phyloP scores from a whole-genome alignment of 2,329 filamentous ascomycete genomes.

The Iodosphaeria phyllophila region DNA sequence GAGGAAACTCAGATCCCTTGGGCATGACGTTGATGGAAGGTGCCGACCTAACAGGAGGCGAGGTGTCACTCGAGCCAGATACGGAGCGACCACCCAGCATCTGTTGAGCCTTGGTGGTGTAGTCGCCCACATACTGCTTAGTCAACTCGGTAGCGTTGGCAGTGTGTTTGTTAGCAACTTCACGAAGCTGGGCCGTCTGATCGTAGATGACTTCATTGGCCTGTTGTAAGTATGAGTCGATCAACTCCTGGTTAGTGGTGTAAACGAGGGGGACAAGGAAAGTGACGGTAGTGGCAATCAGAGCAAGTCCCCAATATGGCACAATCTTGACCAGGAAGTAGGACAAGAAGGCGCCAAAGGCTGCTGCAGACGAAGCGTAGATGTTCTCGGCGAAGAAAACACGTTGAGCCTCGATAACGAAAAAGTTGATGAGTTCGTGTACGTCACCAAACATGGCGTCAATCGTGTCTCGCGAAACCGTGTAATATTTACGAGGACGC shows the following conservation, averaged over 20 bases:
- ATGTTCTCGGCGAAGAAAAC: constrained; percentile 52
- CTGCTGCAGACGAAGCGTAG: constrained; percentile 34
- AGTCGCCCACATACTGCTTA: constrained; percentile 51
- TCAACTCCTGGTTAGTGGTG: constrained; percentile 49
- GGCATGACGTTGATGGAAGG: constrained; percentile 6
- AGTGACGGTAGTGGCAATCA: constrained; percentile 36
- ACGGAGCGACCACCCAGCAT: constrained; percentile 33
- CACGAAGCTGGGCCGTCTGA: constrained; percentile 44
- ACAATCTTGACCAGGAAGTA: constrained; percentile 53
- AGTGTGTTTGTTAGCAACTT: constrained; percentile 44
- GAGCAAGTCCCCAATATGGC: constrained; percentile 48
- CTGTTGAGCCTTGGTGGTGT: constrained; percentile 48
- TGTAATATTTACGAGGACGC: constrained; percentile 49
- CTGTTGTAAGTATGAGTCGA: constrained; percentile 42
- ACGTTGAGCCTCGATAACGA: constrained; percentile 50
- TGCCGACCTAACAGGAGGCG: constrained; percentile 21
- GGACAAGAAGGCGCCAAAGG: constrained; percentile 40
- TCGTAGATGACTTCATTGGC: constrained; percentile 37
- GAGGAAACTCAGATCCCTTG: constrained; percentile 29
- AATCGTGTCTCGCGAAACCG: constrained; percentile 41
- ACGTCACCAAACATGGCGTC: constrained; percentile 42
- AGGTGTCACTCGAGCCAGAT: too few species aligned
- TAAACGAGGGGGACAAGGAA: constrained; percentile 49
- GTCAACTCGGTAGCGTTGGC: constrained; percentile 41
- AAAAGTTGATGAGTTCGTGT: constrained; percentile 53